These are phyloP conservation scores for Linum lewisii DNA, from an alignment of 345 rosid species.

Conservation along the genomic window DNA sequence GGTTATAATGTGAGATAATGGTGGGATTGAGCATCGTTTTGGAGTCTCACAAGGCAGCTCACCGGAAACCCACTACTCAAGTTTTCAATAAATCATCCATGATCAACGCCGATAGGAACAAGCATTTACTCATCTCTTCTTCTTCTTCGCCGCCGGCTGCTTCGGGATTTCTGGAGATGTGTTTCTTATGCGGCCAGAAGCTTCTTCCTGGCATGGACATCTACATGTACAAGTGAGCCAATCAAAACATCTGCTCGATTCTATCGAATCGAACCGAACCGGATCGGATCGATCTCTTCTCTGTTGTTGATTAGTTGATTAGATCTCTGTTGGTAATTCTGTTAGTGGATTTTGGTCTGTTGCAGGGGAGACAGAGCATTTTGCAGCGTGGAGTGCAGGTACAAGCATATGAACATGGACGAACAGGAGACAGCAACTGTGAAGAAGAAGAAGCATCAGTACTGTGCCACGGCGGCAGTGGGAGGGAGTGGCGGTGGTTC, in stretches of 20 bases:
- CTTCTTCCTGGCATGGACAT: conserved; percentile 69
- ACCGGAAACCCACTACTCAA: conserved; percentile 30
- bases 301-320: neutral
- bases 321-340: conserved; percentile 12
- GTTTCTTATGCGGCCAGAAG: conserved; percentile 60
- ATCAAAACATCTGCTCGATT: neutral
- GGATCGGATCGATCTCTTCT: neutral
- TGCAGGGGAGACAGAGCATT: conserved; percentile 72
- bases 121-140: conserved; percentile 9
- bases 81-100: conserved; percentile 49
- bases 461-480: conserved; percentile 19
- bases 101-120: conserved; percentile 13
- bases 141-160: conserved; percentile 2
- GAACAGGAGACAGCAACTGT: conserved; percentile 47
- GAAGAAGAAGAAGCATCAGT: neutral
- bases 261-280: neutral
- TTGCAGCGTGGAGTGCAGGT: conserved; percentile 89
- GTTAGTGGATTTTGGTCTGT: neutral
- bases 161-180: conserved; percentile 45
- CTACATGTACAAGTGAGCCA: conserved; percentile 87
- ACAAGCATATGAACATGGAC: conserved; percentile 74
- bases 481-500: conserved; percentile 5
- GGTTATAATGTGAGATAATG: conserved; percentile 30
- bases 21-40: conserved; percentile 74
- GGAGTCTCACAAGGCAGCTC: conserved; percentile 33